Percentiles rank a stretch among this genome's conserved stretches.
phyloP scores from a whole-genome alignment of 345 rosid species.

The Lumnitzera racemosa region DNA sequence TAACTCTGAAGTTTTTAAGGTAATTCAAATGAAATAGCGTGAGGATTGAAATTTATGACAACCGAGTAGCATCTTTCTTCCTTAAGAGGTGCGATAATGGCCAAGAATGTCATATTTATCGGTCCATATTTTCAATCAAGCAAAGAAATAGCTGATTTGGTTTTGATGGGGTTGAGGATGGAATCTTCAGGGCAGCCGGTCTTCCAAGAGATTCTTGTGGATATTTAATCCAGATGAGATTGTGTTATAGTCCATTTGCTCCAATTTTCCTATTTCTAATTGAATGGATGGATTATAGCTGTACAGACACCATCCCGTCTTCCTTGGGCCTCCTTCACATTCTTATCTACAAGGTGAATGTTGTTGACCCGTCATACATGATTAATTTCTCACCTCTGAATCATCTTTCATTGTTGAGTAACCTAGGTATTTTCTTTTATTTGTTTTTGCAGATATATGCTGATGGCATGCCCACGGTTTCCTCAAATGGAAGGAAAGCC shows the following conservation, averaged over 20 bases:
- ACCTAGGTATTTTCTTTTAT: conserved; percentile 6
- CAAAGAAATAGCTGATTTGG: not conserved
- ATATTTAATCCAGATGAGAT: conserved; percentile 44
- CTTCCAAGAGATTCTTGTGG: conserved; percentile 50
- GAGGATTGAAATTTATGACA: too few species aligned
- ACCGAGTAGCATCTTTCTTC: too few species aligned
- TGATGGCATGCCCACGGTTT: conserved; percentile 50
- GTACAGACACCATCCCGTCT: conserved; percentile 46
- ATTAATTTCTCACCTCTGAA: too few species aligned
- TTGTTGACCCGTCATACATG: not conserved
- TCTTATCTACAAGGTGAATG: conserved; percentile 49
- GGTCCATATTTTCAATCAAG: too few species aligned
- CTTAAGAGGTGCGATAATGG: too few species aligned
- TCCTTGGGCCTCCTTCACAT: conserved; percentile 50
- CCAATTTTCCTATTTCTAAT: conserved; percentile 45
- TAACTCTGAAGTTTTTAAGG: too few species aligned
- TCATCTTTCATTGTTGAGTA: not conserved
- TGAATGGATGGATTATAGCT: conserved; percentile 68
- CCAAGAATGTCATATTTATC: too few species aligned
- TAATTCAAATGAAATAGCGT: too few species aligned
- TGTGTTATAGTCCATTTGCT: conserved; percentile 55
- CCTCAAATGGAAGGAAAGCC: conserved; percentile 50
- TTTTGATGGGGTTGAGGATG: conserved; percentile 2
- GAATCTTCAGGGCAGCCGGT: conserved; percentile 46
- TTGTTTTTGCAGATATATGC: conserved; percentile 37